phyloP scores from a whole-genome alignment of 2,329 filamentous ascomycete genomes.

The Cercospora sp. region DNA sequence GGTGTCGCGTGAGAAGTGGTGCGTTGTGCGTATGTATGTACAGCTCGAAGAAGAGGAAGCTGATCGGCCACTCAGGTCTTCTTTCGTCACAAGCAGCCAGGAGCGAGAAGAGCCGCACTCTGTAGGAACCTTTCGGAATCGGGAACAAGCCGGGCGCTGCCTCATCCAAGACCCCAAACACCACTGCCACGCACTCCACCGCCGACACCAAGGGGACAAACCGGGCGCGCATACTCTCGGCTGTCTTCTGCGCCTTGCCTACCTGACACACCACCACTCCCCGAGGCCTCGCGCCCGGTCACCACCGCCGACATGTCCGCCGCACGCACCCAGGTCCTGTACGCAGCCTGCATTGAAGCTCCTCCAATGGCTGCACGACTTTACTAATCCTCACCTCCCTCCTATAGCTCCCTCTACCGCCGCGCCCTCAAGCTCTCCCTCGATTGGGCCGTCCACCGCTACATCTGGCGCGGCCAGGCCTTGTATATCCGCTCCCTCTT shows the following conservation, averaged over 20 bases:
- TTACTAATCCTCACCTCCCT: slow-evolving; percentile 1
- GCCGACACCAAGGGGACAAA: background rate
- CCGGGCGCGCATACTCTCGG: background rate
- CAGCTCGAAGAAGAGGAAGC: slow-evolving; percentile 11
- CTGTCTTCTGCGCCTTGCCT: background rate
- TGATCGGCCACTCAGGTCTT: background rate
- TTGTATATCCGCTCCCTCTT: slow-evolving; percentile 94
- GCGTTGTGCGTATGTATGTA: slow-evolving; percentile 14
- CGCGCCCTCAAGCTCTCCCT: slow-evolving; percentile 89
- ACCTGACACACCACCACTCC: background rate
- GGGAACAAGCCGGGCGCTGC: background rate
- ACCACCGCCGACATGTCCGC: slow-evolving; percentile 30
- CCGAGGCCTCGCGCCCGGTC: background rate
- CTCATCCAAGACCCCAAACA: background rate
- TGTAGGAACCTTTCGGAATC: slow-evolving; percentile 2
- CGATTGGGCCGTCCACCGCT: slow-evolving; percentile 91
- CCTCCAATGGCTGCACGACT: slow-evolving; percentile 1
- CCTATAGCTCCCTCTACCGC: slow-evolving; percentile 71
- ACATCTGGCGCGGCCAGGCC: slow-evolving; percentile 93
- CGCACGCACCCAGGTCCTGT: slow-evolving; percentile 40
- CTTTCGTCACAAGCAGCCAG: slow-evolving; percentile 7
- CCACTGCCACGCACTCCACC: background rate
- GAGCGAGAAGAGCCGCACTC: background rate
- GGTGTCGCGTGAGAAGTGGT: slow-evolving; percentile 13
- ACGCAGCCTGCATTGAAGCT: slow-evolving; percentile 12